phyloP scores from a whole-genome alignment of 768 basidiomycete species.

The Phylloporus arenicola region DNA sequence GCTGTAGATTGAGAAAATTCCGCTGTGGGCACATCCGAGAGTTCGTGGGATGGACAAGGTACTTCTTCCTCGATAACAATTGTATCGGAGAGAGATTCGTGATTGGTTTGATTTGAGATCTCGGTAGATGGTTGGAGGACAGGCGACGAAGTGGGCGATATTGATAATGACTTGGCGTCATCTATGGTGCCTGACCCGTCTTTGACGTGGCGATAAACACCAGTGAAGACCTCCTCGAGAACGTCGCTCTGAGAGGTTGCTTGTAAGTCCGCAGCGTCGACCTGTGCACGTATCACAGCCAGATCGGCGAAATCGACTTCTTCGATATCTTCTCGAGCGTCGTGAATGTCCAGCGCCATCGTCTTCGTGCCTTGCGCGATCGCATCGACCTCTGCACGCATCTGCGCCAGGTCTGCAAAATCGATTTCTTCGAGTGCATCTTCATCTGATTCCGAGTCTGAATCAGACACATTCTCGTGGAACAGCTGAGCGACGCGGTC shows the following conservation, averaged over 20 bases:
- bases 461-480: constrained; percentile 30
- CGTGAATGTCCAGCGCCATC: not conserved
- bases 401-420: constrained; percentile 52
- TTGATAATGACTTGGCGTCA: not conserved
- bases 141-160: not conserved
- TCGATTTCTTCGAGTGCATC: constrained; percentile 55
- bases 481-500: constrained; percentile 63
- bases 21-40: not conserved
- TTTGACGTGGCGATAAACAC: constrained; percentile 29
- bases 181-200: not conserved
- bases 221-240: constrained; percentile 34
- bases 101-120: constrained; percentile 1
- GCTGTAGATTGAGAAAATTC: not conserved
- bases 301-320: constrained; percentile 48
- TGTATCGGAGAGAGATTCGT: not conserved
- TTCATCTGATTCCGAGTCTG: constrained; percentile 28
- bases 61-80: not conserved
- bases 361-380: constrained; percentile 4
- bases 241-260: constrained; percentile 10
- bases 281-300: constrained; percentile 15
- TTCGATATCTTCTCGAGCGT: constrained; percentile 44
- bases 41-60: no score
- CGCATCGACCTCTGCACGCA: constrained; percentile 40
- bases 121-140: constrained; percentile 7
- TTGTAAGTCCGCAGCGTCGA: constrained; percentile 4